Evolutionary conservation across 139 green algal species (phyloP).

Genomic region (Micromonas commoda): DNA sequence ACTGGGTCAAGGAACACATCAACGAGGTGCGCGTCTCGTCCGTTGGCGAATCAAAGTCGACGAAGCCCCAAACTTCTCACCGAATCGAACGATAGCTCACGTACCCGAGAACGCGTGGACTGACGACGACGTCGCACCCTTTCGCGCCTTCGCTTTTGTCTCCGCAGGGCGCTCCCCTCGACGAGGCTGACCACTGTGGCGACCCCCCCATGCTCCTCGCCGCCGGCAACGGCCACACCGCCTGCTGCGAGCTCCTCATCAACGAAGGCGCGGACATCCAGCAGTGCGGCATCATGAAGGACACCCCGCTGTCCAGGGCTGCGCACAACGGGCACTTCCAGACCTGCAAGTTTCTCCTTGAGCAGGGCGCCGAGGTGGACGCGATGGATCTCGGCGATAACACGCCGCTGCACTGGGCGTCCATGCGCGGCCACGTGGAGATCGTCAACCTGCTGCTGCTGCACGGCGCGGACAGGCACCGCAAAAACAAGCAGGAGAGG

Average conservation of each 20-base stretch:
- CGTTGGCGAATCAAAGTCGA: too few relatives aligned
- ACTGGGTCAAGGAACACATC: constrained; percentile 92
- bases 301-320: constrained; percentile 71
- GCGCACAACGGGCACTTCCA: constrained; percentile 85
- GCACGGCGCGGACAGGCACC: constrained; percentile 49
- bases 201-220: constrained; percentile 85
- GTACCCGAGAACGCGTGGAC: too few relatives aligned
- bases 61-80: too few relatives aligned
- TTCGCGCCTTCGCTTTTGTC: too few relatives aligned
- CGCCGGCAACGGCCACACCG: constrained; percentile 62
- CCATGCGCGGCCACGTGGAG: constrained; percentile 92
- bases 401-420: constrained; percentile 86
- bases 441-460: constrained; percentile 72
- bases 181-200: constrained; percentile 87
- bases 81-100: too few relatives aligned
- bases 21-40: constrained; percentile 62
- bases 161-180: constrained; percentile 78
- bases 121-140: too few relatives aligned
- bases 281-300: constrained; percentile 61
- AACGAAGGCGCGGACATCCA: constrained; percentile 37
- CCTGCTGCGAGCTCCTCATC: constrained; percentile 27
- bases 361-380: constrained; percentile 35
- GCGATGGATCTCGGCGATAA: constrained; percentile 69
- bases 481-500: constrained; percentile 27
- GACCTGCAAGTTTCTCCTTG: constrained; percentile 55